Conservation (phyloP, 176 grass and related monocot genomes). For the Typha latifolia region DNA sequence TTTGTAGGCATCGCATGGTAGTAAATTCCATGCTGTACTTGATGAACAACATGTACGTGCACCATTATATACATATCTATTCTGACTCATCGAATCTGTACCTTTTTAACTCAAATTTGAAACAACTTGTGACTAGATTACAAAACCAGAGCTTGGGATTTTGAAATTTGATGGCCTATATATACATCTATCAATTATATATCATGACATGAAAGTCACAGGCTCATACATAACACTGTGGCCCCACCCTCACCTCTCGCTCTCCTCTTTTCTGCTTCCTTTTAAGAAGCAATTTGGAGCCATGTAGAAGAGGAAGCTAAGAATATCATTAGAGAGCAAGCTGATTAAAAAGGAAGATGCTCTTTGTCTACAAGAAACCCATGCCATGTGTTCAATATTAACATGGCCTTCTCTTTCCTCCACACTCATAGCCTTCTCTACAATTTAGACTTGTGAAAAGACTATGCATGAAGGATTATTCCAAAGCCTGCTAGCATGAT, state of each 20-base stretch:
- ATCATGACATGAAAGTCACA: background rate
- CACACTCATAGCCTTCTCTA: background rate
- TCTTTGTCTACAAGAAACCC: background rate
- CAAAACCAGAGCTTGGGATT: no score
- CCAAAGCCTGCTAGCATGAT: no score
- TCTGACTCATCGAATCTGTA: no score
- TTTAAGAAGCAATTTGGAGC: slow-evolving; percentile 9
- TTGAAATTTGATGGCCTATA: background rate
- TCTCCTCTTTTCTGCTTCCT: slow-evolving; percentile 3
- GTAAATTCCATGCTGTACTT: no score
- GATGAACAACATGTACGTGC: no score
- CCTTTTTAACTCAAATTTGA: no score
- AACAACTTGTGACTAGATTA: no score
- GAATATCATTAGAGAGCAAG: slow-evolving; percentile 1
- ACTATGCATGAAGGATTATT: background rate
- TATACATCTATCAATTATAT: background rate
- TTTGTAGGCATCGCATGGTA: no score
- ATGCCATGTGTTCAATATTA: background rate
- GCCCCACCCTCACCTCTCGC: background rate
- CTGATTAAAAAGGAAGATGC: slow-evolving; percentile 2
- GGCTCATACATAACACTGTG: background rate
- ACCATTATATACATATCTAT: no score
- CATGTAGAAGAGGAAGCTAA: slow-evolving; percentile 16
- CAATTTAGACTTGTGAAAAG: no score
- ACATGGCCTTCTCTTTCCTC: background rate